Evolutionary conservation across 2,329 filamentous ascomycete species (phyloP).

Genomic region (Thielaviopsis populi): DNA sequence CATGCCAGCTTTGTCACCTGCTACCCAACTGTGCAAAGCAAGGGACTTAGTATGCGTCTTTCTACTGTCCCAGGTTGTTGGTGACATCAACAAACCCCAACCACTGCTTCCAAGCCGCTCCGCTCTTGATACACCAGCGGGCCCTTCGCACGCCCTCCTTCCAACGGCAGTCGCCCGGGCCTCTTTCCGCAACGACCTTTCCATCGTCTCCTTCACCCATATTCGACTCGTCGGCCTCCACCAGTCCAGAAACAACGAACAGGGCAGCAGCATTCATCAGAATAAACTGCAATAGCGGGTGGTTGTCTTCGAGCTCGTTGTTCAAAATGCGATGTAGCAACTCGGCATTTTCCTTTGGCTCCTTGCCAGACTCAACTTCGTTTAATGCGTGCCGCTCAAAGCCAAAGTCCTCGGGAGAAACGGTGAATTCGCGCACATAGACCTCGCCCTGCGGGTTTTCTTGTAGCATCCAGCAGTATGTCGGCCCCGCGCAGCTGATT

Average conservation of each 20-base stretch:
- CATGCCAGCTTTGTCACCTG: neutral
- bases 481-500: slow-evolving; percentile 76
- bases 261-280: slow-evolving; percentile 85
- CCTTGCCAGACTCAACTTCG: slow-evolving; percentile 70
- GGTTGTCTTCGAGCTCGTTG: slow-evolving; percentile 55
- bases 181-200: slow-evolving; percentile 63
- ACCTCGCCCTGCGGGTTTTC: slow-evolving; percentile 28
- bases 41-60: neutral
- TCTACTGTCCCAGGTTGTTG: slow-evolving; percentile 32
- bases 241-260: slow-evolving; percentile 71
- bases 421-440: slow-evolving; percentile 58
- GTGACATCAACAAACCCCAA: slow-evolving; percentile 70
- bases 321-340: slow-evolving; percentile 66
- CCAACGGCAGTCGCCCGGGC: slow-evolving; percentile 78
- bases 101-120: slow-evolving; percentile 74
- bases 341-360: slow-evolving; percentile 71
- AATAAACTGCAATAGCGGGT: slow-evolving; percentile 85
- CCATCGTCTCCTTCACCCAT: slow-evolving; percentile 74
- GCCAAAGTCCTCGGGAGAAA: slow-evolving; percentile 79
- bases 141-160: slow-evolving; percentile 86
- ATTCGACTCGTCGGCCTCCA: slow-evolving; percentile 63
- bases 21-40: neutral
- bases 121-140: slow-evolving; percentile 74
- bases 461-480: slow-evolving; percentile 73
- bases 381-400: slow-evolving; percentile 56